Evolutionary conservation across 257 asterid species (phyloP).

Genomic region (Primulina huaijiensis): DNA sequence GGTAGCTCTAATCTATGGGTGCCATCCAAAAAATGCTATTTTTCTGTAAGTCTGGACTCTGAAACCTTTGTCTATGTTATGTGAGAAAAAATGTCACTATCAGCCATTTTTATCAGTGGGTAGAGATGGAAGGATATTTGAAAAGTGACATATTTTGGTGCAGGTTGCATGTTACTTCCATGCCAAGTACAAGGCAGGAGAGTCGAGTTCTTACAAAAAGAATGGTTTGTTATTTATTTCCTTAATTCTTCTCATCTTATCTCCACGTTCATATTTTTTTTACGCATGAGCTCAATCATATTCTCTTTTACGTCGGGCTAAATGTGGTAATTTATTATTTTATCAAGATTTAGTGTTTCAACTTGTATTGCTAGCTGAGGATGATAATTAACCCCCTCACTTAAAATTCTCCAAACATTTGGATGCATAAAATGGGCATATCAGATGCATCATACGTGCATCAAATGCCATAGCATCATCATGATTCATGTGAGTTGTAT

Average conservation of each 20-base stretch:
- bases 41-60: slow-evolving; percentile 57
- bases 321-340: not conserved
- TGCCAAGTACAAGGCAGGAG: slow-evolving; percentile 64
- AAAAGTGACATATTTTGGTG: slow-evolving; percentile 22
- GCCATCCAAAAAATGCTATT: slow-evolving; percentile 79
- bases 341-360: not conserved
- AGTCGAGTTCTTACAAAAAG: slow-evolving; percentile 64
- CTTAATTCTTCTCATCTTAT: not conserved
- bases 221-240: slow-evolving; percentile 52
- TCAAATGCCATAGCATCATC: not conserved
- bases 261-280: not conserved
- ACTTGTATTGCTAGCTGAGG: not conserved
- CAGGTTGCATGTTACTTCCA: slow-evolving; percentile 82
- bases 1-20: slow-evolving; percentile 99
- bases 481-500: not conserved
- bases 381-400: not conserved
- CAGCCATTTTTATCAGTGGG: not conserved
- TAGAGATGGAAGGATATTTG: not conserved
- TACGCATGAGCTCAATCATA: not conserved
- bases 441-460: not conserved
- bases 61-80: slow-evolving; percentile 5
- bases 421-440: too few relatives aligned
- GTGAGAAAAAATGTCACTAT: not conserved
- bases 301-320: not conserved
- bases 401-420: too few relatives aligned